Conservation (phyloP, 805 yeast genomes). For the Saturnispora besseyi region DNA sequence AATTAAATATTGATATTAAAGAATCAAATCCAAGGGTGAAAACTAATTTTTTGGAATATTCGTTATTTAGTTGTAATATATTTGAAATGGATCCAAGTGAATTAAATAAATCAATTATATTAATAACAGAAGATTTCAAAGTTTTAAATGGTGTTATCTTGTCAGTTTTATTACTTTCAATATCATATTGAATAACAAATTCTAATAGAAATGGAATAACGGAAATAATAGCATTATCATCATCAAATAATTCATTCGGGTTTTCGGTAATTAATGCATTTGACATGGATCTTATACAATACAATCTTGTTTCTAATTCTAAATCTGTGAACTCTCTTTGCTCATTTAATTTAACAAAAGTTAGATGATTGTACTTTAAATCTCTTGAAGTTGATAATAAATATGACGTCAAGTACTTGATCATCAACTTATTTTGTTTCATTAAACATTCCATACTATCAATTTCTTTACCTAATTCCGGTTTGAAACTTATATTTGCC, state of each 20-base stretch:
- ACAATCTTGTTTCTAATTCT: conserved; percentile 19
- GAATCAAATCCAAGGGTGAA: conserved; percentile 29
- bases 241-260: conserved; percentile 34
- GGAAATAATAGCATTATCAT: conserved; percentile 32
- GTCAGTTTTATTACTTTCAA: conserved; percentile 11
- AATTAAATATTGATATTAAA: conserved; percentile 23
- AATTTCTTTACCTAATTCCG: conserved; percentile 24
- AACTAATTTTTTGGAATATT: conserved; percentile 28
- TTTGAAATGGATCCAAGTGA: conserved; percentile 43
- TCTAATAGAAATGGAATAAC: conserved; percentile 42
- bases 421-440: conserved; percentile 11
- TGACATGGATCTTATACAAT: conserved; percentile 36
- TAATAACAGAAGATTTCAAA: conserved; percentile 23
- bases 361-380: conserved; percentile 16
- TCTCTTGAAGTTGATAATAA: conserved; percentile 27
- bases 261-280: conserved; percentile 33
- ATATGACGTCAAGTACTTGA: conserved; percentile 26
- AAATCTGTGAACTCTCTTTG: conserved; percentile 11
- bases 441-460: neutral
- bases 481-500: neutral
- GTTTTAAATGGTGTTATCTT: conserved; percentile 17
- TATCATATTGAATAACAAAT: conserved; percentile 33
- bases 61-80: conserved; percentile 33
- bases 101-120: conserved; percentile 33
- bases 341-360: conserved; percentile 19